Base-by-base conservation (phyloP, 2,329 filamentous ascomycete species). In the Dryadomyces quercus-mongolicae region DNA sequence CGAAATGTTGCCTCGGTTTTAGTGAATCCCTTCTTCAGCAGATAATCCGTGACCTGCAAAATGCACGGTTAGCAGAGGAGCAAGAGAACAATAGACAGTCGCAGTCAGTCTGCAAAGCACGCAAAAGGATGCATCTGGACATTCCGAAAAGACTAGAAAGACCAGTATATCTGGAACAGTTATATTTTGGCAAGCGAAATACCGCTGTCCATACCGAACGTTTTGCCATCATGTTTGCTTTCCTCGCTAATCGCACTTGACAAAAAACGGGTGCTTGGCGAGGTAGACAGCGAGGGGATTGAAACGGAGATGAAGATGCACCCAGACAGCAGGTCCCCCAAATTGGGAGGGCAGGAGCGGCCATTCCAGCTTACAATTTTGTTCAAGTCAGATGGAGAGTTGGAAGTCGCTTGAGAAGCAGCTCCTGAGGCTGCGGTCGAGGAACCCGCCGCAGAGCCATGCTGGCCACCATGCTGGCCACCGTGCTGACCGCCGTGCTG, bases 11-110 rank as follows among this genome's bases (percentile, higher is more conserved):
- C 88, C 68, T 98, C 93, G 1, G 93, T 97, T 22, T 86, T 80
- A 53, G 84, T 90, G 69, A 96, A 98, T 0, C 93, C 93, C 61
- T 96, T 91, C 68, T 98, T 98, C 2, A 90, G 81, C 1, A 98
- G 76, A 67, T 98, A 98, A 62, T 98, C 93, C 9, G 95, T 91
- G 3, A 98, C 79, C 79, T 82, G 51, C 4, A 42, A 13, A 44
- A 16, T 44, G 42, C 16, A 9, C 8, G 4, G 42, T 44, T 20
- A 44, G 42, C 8, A 18, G 6, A 3, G 12, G 38, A n/a, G 12
- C 9, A 42, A 12, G 15, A 10, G 16, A 42, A 10, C 18, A 44
- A 18, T n/a, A 40, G 36, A 40, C 36, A 40, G 36, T 5, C 36
- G 15, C 36, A 40, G 36, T 12, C 15, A 40, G 36, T 40, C 25